Percentiles rank a stretch among this genome's conserved stretches.
Evolutionary conservation across 2,329 filamentous ascomycete species (phyloP).

Genomic region (Hypoxylon sp.): DNA sequence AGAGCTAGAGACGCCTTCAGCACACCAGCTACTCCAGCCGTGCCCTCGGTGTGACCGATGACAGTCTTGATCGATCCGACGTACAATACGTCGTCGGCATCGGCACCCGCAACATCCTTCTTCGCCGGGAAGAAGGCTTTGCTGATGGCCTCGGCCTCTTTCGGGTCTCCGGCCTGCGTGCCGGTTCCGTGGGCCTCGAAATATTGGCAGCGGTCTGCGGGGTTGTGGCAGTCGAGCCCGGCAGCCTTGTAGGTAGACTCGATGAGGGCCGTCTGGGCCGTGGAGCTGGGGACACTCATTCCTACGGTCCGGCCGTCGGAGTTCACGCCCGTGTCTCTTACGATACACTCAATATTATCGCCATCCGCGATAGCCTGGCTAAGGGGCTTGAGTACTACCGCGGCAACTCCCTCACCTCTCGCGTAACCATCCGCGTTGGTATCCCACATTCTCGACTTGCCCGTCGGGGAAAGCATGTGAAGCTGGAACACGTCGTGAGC

Average conservation of each 20-base stretch:
- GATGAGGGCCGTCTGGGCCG: background rate
- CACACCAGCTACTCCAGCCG: constrained; percentile 36
- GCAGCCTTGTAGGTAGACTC: background rate
- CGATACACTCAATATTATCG: background rate
- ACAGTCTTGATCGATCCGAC: constrained; percentile 38
- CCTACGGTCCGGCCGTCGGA: background rate
- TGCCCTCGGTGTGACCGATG: constrained; percentile 37
- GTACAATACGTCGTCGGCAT: constrained; percentile 7
- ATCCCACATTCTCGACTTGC: constrained; percentile 1
- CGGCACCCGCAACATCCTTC: too few species aligned
- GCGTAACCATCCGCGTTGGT: background rate
- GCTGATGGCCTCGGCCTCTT: constrained; percentile 38
- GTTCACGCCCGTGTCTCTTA: background rate
- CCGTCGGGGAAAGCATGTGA: constrained; percentile 3
- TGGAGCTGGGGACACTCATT: background rate
- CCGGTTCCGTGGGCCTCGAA: constrained; percentile 10
- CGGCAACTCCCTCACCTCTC: background rate
- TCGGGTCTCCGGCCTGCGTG: background rate
- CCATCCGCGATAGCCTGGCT: background rate
- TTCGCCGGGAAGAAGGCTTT: too few species aligned
- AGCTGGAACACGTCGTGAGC: too few species aligned
- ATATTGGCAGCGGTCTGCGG: constrained; percentile 1
- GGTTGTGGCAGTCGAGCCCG: background rate
- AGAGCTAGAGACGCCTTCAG: constrained; percentile 32
- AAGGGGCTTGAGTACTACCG: background rate